Percentiles rank a stretch among this genome's conserved stretches.
Evolutionary conservation across 805 yeast genomes (phyloP).

Genomic region (Saccharomyces jurei): DNA sequence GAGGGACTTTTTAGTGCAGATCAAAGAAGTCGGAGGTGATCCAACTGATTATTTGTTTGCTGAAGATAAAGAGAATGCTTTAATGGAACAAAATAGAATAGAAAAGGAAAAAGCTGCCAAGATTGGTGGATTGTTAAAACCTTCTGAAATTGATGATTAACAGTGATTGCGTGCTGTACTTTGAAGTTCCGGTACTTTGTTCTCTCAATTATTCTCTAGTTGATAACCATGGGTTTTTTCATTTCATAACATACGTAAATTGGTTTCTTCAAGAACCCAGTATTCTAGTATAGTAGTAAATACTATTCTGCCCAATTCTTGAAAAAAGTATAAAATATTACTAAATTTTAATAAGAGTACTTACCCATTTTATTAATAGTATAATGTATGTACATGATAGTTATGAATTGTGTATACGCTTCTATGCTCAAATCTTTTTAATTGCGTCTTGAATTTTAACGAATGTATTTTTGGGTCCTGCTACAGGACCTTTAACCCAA

Average conservation of each 20-base stretch:
- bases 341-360: background rate
- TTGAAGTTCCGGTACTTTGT: background rate
- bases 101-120: conserved; percentile 76
- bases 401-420: background rate
- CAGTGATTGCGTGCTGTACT: conserved; percentile 2
- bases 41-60: conserved; percentile 90
- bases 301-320: background rate
- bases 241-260: background rate
- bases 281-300: background rate
- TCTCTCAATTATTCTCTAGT: background rate
- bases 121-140: conserved; percentile 91
- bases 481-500: conserved; percentile 80
- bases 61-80: conserved; percentile 80
- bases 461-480: conserved; percentile 75
- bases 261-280: background rate
- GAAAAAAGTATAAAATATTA: background rate
- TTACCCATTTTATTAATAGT: background rate
- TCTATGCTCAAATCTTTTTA: conserved; percentile 29
- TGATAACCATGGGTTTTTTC: background rate
- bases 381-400: background rate
- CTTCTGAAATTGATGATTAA: conserved; percentile 86
- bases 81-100: conserved; percentile 54
- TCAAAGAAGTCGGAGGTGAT: conserved; percentile 92
- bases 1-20: conserved; percentile 93
- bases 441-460: conserved; percentile 77